phyloP scores from a whole-genome alignment of 2,329 filamentous ascomycete genomes.

The Colletotrichum falcatum region DNA sequence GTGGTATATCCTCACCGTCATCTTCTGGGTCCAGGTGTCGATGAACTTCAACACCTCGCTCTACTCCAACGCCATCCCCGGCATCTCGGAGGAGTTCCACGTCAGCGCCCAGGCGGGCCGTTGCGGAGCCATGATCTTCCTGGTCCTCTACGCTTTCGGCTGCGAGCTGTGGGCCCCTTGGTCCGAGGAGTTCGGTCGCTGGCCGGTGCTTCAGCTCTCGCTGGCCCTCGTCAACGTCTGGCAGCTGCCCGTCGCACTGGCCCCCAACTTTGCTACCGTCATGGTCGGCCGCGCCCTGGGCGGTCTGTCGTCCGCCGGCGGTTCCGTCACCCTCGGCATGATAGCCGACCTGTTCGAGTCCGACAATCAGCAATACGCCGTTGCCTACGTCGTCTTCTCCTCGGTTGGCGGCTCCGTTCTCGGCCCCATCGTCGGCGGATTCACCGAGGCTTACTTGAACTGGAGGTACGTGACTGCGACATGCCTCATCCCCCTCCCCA shows the following conservation, averaged over 20 bases:
- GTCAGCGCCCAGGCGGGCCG: conserved; percentile 78
- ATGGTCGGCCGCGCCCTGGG: conserved; percentile 78
- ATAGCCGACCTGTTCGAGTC: conserved; percentile 80
- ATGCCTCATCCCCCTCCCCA: no score
- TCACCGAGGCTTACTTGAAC: conserved; percentile 72
- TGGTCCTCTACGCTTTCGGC: conserved; percentile 85
- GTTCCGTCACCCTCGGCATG: conserved; percentile 80
- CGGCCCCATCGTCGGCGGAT: conserved; percentile 83
- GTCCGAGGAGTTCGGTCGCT: conserved; percentile 85
- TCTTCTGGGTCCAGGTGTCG: conserved; percentile 79
- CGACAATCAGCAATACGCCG: conserved; percentile 79
- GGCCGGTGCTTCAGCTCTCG: conserved; percentile 78
- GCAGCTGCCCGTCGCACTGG: conserved; percentile 78
- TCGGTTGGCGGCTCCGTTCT: conserved; percentile 83
- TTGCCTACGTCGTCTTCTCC: conserved; percentile 82
- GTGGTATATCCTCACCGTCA: conserved; percentile 79
- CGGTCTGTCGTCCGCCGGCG: conserved; percentile 77
- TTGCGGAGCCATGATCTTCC: conserved; percentile 81
- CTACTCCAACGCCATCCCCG: conserved; percentile 76
- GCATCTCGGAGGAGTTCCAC: conserved; percentile 74
- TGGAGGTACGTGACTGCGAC: conserved; percentile 68
- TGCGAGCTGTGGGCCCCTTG: conserved; percentile 91
- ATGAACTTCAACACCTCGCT: conserved; percentile 85
- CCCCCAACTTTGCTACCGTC: conserved; percentile 78
- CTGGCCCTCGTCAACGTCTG: conserved; percentile 83